Base-by-base conservation (phyloP, 331 rosid species). In the Cydonia oblonga region DNA sequence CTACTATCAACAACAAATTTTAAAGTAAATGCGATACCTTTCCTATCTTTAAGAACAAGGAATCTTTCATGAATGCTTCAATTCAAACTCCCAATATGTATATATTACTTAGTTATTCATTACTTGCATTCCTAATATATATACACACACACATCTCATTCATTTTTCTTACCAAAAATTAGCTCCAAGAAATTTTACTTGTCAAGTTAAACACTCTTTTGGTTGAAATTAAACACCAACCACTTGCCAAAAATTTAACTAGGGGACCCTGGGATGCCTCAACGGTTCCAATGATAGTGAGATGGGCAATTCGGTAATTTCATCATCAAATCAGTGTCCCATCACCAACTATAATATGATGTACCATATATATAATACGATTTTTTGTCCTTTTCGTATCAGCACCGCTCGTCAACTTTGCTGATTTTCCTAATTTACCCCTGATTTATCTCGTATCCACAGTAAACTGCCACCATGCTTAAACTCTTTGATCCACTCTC, bases 261-360 rank as follows among this genome's bases (percentile, higher is more conserved):
- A n/a, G 64, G 54, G 64, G 32, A 35, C 22, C 15, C 30, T 6
- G 42, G 49, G 49, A 69, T 44, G 64, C 15, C 64, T 53, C 69
- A 72, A 62, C 69, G 69, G 69, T 30, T 38, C 44, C 49, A 42
- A n/a, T 26, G 57, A 61, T 28, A 49, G 16, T 26, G 25, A 38
- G 2, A n/a, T 44, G 77, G 85, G 79, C 18, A 38, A 77, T 3
- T 44, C 63, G 9, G 86, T 84, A 80, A 29, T 40, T 80, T 62
- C 0, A 2, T 16, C 25, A 23, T 6, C 18, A 25, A 25, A 42
- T 0, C 14, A 16, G 44, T 24, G 25, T 3, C 74, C 25, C 32
- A 20, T 24, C 29, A 12, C 29, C 68, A 29, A n/a, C 16, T 25
- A 9, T 67, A 3, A 19, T 26, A 5, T 4, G 7, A 54, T n/a